These are phyloP conservation scores for Xylaria bambusicola DNA, from an alignment of 495 filamentous ascomycete species.

Conservation along the genomic window DNA sequence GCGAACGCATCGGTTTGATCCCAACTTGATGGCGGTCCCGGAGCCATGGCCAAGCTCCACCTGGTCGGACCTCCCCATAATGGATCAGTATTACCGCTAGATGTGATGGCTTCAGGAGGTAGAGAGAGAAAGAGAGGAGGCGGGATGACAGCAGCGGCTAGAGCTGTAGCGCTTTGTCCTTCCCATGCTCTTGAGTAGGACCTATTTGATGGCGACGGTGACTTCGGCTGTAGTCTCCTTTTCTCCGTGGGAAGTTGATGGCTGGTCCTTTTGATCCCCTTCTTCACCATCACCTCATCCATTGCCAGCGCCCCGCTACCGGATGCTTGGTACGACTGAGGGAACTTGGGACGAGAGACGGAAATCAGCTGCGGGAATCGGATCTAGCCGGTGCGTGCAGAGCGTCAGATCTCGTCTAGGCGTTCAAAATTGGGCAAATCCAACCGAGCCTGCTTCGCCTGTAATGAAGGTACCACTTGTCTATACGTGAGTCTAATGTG, in stretches of 20 bases:
- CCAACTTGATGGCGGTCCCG: constrained; percentile 5
- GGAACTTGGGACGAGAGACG: constrained; percentile 5
- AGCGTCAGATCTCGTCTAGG: not conserved
- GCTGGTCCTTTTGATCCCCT: constrained; percentile 3
- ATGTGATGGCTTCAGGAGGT: not conserved
- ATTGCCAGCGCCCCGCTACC: constrained; percentile 10
- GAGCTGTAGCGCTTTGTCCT: constrained; percentile 9
- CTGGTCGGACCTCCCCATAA: constrained; percentile 2
- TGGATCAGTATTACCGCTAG: not conserved
- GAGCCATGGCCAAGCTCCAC: constrained; percentile 3
- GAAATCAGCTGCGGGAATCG: constrained; percentile 12
- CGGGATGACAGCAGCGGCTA: not conserved
- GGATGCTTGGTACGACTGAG: constrained; percentile 12
- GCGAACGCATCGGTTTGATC: not conserved
- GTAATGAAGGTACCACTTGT: constrained; percentile 11
- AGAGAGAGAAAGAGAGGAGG: not conserved
- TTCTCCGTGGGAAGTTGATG: constrained; percentile 4
- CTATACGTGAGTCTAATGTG: constrained; percentile 2
- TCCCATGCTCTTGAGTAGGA: constrained; percentile 12
- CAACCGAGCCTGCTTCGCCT: constrained; percentile 15
- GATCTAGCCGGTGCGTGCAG: constrained; percentile 15
- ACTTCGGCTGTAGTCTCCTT: constrained; percentile 11
- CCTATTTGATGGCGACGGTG: constrained; percentile 11
- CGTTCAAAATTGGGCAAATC: constrained; percentile 5
- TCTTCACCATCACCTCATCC: constrained; percentile 7